Conservation (phyloP, 768 basidiomycete species). For the Xerocomellus chrysenteron region DNA sequence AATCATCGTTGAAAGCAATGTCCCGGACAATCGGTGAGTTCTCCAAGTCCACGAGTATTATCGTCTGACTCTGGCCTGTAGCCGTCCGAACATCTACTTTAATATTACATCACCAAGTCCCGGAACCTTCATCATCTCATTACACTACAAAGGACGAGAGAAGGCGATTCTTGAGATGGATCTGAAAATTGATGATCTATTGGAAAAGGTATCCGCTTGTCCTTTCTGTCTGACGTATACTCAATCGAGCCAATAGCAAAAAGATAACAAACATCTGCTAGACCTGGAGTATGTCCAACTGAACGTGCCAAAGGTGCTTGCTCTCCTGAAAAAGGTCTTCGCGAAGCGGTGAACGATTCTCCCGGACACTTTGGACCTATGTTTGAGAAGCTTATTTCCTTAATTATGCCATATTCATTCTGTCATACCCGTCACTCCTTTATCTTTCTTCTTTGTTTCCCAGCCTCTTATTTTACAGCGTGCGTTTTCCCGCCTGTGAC, state of each 20-base stretch:
- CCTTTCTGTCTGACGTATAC: not conserved
- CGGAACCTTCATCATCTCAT: conserved; percentile 97
- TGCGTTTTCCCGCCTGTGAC: conserved; percentile 21
- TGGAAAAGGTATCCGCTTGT: conserved; percentile 78
- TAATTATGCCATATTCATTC: conserved; percentile 36
- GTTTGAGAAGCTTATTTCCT: conserved; percentile 20
- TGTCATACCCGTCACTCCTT: conserved; percentile 34
- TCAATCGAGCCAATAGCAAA: conserved; percentile 68
- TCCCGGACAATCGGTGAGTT: conserved; percentile 91
- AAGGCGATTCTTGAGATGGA: conserved; percentile 99
- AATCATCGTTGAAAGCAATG: conserved; percentile 98
- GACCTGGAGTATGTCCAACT: conserved; percentile 98
- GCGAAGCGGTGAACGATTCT: conserved; percentile 65
- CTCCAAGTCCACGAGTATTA: no score
- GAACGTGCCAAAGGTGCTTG: conserved; percentile 93
- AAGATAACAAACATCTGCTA: conserved; percentile 94
- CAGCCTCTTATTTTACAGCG: conserved; percentile 13
- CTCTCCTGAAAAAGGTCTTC: conserved; percentile 91
- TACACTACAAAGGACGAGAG: conserved; percentile 98
- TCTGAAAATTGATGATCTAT: conserved; percentile 94
- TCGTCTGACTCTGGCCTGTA: conserved; percentile 30
- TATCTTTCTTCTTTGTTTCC: conserved; percentile 4
- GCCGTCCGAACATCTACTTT: conserved; percentile 98
- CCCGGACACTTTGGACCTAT: conserved; percentile 11
- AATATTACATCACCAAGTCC: conserved; percentile 97